Percentiles rank a stretch among this genome's conserved stretches.
Conservation (phyloP, 495 filamentous ascomycete genomes). For the Daldinia decipiens region DNA sequence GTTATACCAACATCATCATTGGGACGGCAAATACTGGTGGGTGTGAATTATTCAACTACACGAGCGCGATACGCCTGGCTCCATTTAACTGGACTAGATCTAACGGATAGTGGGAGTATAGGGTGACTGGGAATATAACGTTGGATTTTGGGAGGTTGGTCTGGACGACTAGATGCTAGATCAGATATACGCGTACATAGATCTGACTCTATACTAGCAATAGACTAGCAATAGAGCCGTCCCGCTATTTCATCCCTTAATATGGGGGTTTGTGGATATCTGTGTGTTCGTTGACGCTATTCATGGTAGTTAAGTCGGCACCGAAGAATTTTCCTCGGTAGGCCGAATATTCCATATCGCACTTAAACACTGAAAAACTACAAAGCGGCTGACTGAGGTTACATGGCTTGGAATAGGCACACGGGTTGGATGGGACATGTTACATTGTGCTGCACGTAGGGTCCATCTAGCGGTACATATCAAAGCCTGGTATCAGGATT, state of each 20-base stretch:
- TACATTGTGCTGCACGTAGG: slow-evolving; percentile 6
- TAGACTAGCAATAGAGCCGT: too few species aligned
- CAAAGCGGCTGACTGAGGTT: not conserved
- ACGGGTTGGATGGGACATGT: not conserved
- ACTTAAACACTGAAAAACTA: not conserved
- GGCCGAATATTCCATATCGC: not conserved
- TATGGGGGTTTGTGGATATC: not conserved
- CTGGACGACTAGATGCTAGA: not conserved
- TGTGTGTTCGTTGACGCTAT: not conserved
- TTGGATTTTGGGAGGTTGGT: not conserved
- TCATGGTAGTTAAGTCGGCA: not conserved
- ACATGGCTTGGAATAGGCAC: not conserved
- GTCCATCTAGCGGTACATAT: not conserved
- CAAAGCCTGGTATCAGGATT: too few species aligned
- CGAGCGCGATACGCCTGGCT: slow-evolving; percentile 3
- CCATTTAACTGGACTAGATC: slow-evolving; percentile 39
- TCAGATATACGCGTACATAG: not conserved
- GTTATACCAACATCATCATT: slow-evolving; percentile 6
- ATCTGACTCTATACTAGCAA: slow-evolving; percentile 7
- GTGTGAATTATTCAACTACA: slow-evolving; percentile 40
- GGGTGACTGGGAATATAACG: not conserved
- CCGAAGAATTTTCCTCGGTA: not conserved
- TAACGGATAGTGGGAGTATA: not conserved
- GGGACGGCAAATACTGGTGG: slow-evolving; percentile 1
- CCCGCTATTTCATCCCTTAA: not conserved